phyloP scores from a whole-genome alignment of 1,139 yeast species.

The Debaryomyces sp. region DNA sequence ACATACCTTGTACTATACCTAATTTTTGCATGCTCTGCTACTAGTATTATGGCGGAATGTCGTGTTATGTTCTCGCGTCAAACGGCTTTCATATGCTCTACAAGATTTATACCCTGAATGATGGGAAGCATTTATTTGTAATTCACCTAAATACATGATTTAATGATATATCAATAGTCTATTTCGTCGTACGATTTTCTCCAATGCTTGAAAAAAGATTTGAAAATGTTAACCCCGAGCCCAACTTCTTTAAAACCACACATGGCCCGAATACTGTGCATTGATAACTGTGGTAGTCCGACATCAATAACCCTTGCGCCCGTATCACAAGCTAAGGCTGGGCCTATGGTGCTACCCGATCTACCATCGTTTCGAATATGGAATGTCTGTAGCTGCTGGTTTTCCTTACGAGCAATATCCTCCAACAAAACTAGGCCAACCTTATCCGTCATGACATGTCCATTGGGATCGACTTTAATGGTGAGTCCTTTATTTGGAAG shows the following conservation, averaged over 20 bases:
- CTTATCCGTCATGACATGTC: constrained; percentile 48
- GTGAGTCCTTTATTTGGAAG: constrained; percentile 46
- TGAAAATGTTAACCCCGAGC: constrained; percentile 42
- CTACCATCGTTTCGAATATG: constrained; percentile 48
- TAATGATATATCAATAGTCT: constrained; percentile 5
- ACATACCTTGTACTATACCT: background rate
- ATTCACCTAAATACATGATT: constrained; percentile 1
- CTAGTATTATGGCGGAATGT: background rate
- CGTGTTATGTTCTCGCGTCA: background rate
- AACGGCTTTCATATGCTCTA: background rate
- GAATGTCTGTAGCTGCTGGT: constrained; percentile 39
- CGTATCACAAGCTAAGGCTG: constrained; percentile 37
- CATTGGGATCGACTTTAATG: constrained; percentile 43
- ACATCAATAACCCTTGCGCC: constrained; percentile 51
- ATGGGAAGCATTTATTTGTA: background rate
- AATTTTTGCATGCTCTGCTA: background rate
- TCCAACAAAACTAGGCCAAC: constrained; percentile 37
- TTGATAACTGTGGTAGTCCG: constrained; percentile 48
- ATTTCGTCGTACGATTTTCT: constrained; percentile 27
- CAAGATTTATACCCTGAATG: background rate
- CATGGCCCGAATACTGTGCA: constrained; percentile 49
- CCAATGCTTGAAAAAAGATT: constrained; percentile 43
- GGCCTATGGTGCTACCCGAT: constrained; percentile 53
- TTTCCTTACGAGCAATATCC: constrained; percentile 31
- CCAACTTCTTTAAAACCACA: constrained; percentile 48